Base-by-base conservation (phyloP, 441 rosid species). In the Mallotus japonicus region DNA sequence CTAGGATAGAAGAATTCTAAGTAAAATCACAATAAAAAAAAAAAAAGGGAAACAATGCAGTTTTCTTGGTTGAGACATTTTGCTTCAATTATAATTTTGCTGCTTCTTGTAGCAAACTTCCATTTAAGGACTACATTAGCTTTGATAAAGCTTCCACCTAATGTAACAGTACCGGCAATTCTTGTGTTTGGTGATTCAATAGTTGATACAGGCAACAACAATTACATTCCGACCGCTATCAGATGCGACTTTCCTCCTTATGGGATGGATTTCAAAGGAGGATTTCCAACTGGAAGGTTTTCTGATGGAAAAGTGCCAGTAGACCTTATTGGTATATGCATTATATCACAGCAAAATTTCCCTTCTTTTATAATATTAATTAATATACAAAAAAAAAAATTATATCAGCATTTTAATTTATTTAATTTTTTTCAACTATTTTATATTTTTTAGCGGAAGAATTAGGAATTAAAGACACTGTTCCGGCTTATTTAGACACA, bases 401-500 rank as follows among this genome's bases (percentile, higher is more conserved):
- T 37, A 37, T 37, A 37, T 37, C 1, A 28, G 32, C 40, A 37
- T 37, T 37, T 37, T 37, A 37, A 37, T 37, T 37, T 37, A 37
- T 0, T 37, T 1, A 37, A 4, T 37, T 3, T 37, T 37, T 37
- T 37, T 20, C 49, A 42, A 0, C 22, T 44, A 24, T 40, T 44
- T n/a, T 8, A 19, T 14, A 44, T 9, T 37, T 12, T 19, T 7
- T 20, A 94, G 98, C 91, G 2, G 87, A 87, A 75, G 86, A 83
- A 75, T 14, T 92, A 10, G 97, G 91, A 70, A 72, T 94, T 22
- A 94, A 92, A 76, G 76, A 67, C 6, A 6, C 14, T 0, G 71
- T 94, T 19, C 97, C 96, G 0, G 87, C 98, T 51, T 94, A 92
- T 80, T 70, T 92, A 51, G 92, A 88, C 67, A 88, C 90, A 57